Conservation (phyloP, 805 yeast genomes). For the Wickerhamiella lipophila region DNA sequence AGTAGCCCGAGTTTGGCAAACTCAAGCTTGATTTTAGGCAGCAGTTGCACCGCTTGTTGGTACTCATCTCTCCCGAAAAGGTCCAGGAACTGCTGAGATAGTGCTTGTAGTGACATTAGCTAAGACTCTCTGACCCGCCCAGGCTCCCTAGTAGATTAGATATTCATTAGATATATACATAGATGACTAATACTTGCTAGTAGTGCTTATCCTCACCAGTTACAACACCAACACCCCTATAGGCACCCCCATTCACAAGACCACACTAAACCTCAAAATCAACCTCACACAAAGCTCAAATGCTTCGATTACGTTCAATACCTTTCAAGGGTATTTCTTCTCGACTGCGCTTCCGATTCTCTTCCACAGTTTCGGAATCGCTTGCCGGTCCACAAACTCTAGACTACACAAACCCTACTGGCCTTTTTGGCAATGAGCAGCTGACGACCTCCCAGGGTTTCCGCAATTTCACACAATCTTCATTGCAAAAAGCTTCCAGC, state of each 20-base stretch:
- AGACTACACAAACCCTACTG: constrained; percentile 26
- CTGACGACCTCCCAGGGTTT: constrained; percentile 61
- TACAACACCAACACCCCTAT: background rate
- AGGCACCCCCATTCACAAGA: background rate
- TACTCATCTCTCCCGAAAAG: constrained; percentile 54
- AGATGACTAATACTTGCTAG: background rate
- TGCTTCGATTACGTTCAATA: background rate
- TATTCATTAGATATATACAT: no score
- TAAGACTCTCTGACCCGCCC: background rate
- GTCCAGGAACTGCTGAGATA: constrained; percentile 55
- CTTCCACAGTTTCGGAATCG: background rate
- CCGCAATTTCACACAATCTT: constrained; percentile 47
- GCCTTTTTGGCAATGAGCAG: constrained; percentile 64
- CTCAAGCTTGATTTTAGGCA: constrained; percentile 65
- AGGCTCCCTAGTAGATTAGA: background rate
- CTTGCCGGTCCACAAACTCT: background rate
- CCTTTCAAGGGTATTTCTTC: background rate
- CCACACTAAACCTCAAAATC: background rate
- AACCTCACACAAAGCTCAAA: no score
- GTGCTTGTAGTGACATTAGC: constrained; percentile 44
- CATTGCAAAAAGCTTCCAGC: constrained; percentile 51
- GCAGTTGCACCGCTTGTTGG: constrained; percentile 43
- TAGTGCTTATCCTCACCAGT: no score
- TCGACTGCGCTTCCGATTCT: background rate
- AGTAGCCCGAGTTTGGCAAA: constrained; percentile 65